phyloP scores from a whole-genome alignment of 2,329 filamentous ascomycete species.

The Mycosphaerelloides madeirae region DNA sequence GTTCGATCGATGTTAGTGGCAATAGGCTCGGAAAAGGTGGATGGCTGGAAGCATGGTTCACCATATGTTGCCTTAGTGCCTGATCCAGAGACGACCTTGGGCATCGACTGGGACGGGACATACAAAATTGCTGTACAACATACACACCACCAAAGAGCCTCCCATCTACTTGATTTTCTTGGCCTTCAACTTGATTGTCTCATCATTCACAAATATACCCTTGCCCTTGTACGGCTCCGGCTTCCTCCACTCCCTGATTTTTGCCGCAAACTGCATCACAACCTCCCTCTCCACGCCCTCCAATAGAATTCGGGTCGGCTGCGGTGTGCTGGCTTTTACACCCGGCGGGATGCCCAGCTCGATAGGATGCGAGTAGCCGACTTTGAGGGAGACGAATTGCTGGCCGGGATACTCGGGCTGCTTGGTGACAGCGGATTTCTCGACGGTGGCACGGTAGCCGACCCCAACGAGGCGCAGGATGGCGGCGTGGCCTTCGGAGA shows the following conservation, averaged over 20 bases:
- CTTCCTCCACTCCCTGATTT: conserved; percentile 79
- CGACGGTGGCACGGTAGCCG: conserved; percentile 85
- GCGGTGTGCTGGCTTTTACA: conserved; percentile 79
- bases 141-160: not conserved
- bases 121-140: not conserved
- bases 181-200: conserved; percentile 96
- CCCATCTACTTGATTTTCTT: conserved; percentile 58
- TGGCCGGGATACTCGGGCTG: conserved; percentile 69
- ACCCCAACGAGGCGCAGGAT: conserved; percentile 91
- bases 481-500: conserved; percentile 92
- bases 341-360: conserved; percentile 80
- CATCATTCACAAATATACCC: conserved; percentile 95
- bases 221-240: conserved; percentile 99
- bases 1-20: too few species aligned
- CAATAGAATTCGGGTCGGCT: conserved; percentile 84
- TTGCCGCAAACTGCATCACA: conserved; percentile 85
- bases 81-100: too few species aligned
- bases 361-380: conserved; percentile 93
- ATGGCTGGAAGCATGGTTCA: too few species aligned
- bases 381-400: conserved; percentile 86
- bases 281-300: conserved; percentile 83
- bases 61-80: too few species aligned
- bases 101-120: too few species aligned
- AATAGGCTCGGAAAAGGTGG: too few species aligned
- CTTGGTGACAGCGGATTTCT: conserved; percentile 66